Conservation (phyloP, 352 stramenopile species). For the Lagenidium giganteum region DNA sequence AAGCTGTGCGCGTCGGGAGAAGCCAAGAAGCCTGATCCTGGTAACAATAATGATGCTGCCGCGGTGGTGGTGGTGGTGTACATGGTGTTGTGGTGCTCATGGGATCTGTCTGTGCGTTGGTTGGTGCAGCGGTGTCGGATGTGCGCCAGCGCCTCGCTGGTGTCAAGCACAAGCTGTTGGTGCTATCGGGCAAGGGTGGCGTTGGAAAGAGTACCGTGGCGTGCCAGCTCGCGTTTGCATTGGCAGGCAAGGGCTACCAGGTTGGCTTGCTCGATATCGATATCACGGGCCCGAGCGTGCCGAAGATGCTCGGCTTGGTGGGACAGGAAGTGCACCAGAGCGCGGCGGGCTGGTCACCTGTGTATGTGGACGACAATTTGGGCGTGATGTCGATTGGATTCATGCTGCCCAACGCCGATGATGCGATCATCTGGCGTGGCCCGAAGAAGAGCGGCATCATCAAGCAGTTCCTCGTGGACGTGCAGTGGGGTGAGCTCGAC, state of each 20-base stretch:
- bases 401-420: slow-evolving; percentile 96
- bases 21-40: slow-evolving; percentile 79
- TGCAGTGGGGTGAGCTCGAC: slow-evolving; percentile 99
- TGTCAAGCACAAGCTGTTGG: slow-evolving; percentile 97
- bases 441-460: slow-evolving; percentile 99
- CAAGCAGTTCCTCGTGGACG: slow-evolving; percentile 99
- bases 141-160: slow-evolving; percentile 80
- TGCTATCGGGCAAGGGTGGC: slow-evolving; percentile 99
- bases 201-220: slow-evolving; percentile 99
- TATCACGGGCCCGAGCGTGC: slow-evolving; percentile 98
- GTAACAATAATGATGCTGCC: too few species aligned
- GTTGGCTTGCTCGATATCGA: slow-evolving; percentile 99
- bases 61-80: too few species aligned
- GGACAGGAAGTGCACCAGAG: slow-evolving; percentile 97
- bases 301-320: slow-evolving; percentile 93
- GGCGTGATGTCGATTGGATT: slow-evolving; percentile 99
- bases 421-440: slow-evolving; percentile 99
- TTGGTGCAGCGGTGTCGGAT: slow-evolving; percentile 53
- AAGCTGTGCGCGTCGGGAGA: slow-evolving; percentile 92
- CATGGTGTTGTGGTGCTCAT: too few species aligned
- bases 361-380: slow-evolving; percentile 98
- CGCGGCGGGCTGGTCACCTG: slow-evolving; percentile 97
- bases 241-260: slow-evolving; percentile 92
- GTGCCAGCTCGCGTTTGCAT: slow-evolving; percentile 96
- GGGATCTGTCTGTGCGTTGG: slow-evolving; percentile 40